Percentiles rank a stretch among this genome's conserved stretches.
Evolutionary conservation across 1,284 basidiomycete species (phyloP).

Genomic region (Tetrapyrgos nigripes): DNA sequence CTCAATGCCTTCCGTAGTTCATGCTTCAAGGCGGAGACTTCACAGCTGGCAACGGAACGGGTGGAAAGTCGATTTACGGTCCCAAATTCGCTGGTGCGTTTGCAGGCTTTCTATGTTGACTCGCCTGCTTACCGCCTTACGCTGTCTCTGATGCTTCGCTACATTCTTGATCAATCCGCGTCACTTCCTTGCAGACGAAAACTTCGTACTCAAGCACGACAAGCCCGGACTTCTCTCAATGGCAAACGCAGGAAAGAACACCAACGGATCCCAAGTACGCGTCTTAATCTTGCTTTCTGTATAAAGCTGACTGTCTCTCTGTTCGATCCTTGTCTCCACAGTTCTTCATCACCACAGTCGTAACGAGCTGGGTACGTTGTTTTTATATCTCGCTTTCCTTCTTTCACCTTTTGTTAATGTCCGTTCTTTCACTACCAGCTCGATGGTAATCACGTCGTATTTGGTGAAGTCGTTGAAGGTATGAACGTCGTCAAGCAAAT

Average conservation of each 20-base stretch:
- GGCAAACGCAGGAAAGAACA: constrained; percentile 84
- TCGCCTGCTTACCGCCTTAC: neutral
- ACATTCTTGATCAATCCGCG: constrained; percentile 3
- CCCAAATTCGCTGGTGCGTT: constrained; percentile 74
- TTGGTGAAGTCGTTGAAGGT: constrained; percentile 77
- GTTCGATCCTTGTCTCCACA: constrained; percentile 35
- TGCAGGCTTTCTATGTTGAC: neutral
- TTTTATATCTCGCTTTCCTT: neutral
- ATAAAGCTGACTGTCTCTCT: neutral
- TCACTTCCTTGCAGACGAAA: constrained; percentile 72
- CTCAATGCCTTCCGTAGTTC: constrained; percentile 30
- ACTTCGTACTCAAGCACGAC: constrained; percentile 82
- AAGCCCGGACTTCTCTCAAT: constrained; percentile 89
- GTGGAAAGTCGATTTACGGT: constrained; percentile 94
- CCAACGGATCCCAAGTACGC: constrained; percentile 56
- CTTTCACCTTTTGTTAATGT: neutral
- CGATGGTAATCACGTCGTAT: constrained; percentile 83
- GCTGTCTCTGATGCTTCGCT: neutral
- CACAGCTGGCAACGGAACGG: constrained; percentile 81
- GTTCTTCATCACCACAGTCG: constrained; percentile 85
- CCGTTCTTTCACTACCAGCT: constrained; percentile 62
- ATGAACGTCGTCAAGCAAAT: constrained; percentile 64
- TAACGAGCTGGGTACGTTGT: constrained; percentile 48
- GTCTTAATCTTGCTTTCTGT: neutral
- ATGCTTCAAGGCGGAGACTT: constrained; percentile 78